Evolutionary conservation across 768 basidiomycete species (phyloP).

Genomic region (Kwoniella dejecticola): DNA sequence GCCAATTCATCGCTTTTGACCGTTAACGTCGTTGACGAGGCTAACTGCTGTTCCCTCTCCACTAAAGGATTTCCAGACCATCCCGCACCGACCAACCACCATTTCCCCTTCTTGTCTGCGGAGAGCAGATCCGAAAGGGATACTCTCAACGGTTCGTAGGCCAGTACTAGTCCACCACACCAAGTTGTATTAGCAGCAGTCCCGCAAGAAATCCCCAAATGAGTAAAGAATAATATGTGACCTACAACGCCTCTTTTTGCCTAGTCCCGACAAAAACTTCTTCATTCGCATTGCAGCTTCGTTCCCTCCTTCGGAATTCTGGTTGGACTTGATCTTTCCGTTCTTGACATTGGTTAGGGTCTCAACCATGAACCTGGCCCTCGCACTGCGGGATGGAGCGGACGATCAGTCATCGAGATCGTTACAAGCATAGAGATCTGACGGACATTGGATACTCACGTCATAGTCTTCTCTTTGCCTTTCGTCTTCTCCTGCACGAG

Average conservation of each 20-base stretch:
- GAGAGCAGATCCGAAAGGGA: slow-evolving; percentile 80
- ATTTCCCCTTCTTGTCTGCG: slow-evolving; percentile 85
- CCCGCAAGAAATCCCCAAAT: background rate
- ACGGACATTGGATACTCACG: slow-evolving; percentile 37
- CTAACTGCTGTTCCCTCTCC: slow-evolving; percentile 58
- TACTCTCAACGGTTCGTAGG: slow-evolving; percentile 82
- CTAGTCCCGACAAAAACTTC: slow-evolving; percentile 74
- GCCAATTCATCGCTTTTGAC: slow-evolving; percentile 41
- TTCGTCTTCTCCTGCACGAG: slow-evolving; percentile 74
- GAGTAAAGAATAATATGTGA: background rate
- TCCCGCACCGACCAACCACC: slow-evolving; percentile 97
- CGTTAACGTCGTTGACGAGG: background rate
- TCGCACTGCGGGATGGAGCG: slow-evolving; percentile 65
- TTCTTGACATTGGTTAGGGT: slow-evolving; percentile 89
- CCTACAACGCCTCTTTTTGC: slow-evolving; percentile 71
- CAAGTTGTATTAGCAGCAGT: background rate
- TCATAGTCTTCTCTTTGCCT: slow-evolving; percentile 57
- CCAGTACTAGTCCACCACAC: slow-evolving; percentile 62
- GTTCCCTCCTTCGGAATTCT: slow-evolving; percentile 65
- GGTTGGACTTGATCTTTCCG: slow-evolving; percentile 69
- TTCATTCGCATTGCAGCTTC: slow-evolving; percentile 84
- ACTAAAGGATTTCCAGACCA: slow-evolving; percentile 91
- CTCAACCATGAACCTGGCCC: slow-evolving; percentile 93
- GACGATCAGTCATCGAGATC: slow-evolving; percentile 1
- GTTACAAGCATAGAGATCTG: too few species aligned